Conservation (phyloP, 129 eudicot genomes). For the Flaveria sonorensis region DNA sequence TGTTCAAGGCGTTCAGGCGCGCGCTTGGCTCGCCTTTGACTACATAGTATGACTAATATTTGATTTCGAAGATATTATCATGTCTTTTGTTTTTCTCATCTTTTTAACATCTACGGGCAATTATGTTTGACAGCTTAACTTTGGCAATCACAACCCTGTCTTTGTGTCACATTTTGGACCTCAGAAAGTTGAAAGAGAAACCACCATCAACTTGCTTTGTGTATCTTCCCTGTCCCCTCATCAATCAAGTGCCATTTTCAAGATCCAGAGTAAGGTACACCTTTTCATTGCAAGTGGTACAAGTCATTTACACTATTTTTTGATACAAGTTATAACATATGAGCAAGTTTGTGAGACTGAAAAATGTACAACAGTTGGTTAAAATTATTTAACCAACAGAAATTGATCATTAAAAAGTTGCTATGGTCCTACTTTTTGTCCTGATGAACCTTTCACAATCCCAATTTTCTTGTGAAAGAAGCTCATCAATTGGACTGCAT, state of each 20-base stretch:
- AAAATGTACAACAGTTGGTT: slow-evolving; percentile 44
- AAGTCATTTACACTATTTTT: slow-evolving; percentile 27
- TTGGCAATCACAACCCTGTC: slow-evolving; percentile 32
- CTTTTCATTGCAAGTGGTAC: slow-evolving; percentile 25
- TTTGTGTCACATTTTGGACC: slow-evolving; percentile 38
- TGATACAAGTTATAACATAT: slow-evolving; percentile 29
- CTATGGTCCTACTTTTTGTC: slow-evolving; percentile 41
- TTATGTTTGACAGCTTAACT: slow-evolving; percentile 44
- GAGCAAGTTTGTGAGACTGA: slow-evolving; percentile 25
- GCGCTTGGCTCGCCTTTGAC: background rate
- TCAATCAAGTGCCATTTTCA: slow-evolving; percentile 21
- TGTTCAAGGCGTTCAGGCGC: too few species aligned
- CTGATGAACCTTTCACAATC: slow-evolving; percentile 42
- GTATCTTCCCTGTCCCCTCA: slow-evolving; percentile 26
- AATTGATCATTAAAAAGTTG: slow-evolving; percentile 43
- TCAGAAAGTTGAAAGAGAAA: slow-evolving; percentile 39
- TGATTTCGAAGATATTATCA: background rate
- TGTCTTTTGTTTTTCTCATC: slow-evolving; percentile 6
- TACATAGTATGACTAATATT: background rate
- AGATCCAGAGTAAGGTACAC: slow-evolving; percentile 24
- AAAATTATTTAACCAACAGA: slow-evolving; percentile 43
- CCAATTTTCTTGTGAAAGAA: slow-evolving; percentile 36
- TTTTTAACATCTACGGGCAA: slow-evolving; percentile 38
- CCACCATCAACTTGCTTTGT: slow-evolving; percentile 33
- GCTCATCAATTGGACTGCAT: slow-evolving; percentile 35